Evolutionary conservation across 164 flowering plant genomes (phyloP), one percentile per base, ranked within the genome.

Genomic region (Annona squamosa): DNA sequence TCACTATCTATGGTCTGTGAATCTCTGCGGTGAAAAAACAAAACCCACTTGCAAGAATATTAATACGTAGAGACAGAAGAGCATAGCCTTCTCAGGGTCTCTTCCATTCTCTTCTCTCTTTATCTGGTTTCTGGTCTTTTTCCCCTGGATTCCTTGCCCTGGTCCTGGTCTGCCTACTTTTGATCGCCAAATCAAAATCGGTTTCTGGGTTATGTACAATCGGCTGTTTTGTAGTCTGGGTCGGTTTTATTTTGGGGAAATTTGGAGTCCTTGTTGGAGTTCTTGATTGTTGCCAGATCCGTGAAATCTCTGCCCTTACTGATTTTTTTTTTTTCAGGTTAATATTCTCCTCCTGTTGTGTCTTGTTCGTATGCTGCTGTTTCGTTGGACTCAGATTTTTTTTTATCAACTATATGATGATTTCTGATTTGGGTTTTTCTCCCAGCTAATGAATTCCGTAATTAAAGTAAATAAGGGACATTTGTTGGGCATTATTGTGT

Each of bases 271-370:
- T 63, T 63, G 48, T 46, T 26, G 68, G 17, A 9, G 44, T 42
- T 66, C n/a, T 68, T 46, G 68, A 7, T 44, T 66, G 68, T 74
- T 61, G 69, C 18, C 67, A 67, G 80, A 71, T 71, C 72, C 67
- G 56, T 5, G 45, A 46, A 61, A 46, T 59, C 42, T 61, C 46
- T 37, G 41, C 46, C 65, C 41, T 65, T 37, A 61, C 47, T 65
- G 63, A 17, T 45, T 65, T 65, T 44, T 48, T 46, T 61, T 37
- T 45, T 74, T 74, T 76, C 47, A 19, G 72, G 41, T 57, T 56
- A 26, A 26, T 26, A 26, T 26, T 26, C 67, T 66, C 63, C 48
- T 63, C 13, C 41, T 46, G 72, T 5, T 70, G 64, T 46, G 56
- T 74, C 47, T 16, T 16, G 45, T 13, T 74, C n/a, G 63, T 69